Conservation (phyloP, 257 asterid genomes). For the Solanum phureja region DNA sequence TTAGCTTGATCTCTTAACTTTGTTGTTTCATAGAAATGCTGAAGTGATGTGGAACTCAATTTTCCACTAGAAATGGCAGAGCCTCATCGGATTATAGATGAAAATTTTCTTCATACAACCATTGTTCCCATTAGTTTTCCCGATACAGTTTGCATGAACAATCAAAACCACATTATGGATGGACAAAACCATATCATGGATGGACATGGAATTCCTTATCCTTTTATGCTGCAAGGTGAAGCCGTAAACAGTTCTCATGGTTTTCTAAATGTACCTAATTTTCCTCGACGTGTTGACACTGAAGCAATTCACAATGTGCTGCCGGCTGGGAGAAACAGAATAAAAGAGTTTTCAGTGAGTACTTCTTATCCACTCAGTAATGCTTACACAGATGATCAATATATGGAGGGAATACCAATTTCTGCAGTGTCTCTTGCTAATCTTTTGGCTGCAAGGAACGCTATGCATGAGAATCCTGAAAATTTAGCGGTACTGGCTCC, state of each 20-base stretch:
- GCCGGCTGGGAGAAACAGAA: constrained; percentile 7
- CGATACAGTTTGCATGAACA: constrained; percentile 8
- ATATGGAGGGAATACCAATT: constrained; percentile 25
- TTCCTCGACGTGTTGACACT: neutral
- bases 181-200: constrained; percentile 19
- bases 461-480: constrained; percentile 10
- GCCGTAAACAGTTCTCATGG: constrained; percentile 17
- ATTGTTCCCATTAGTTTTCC: neutral
- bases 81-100: too few species aligned
- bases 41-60: constrained; percentile 1
- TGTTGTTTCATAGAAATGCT: neutral
- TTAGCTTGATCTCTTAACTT: neutral
- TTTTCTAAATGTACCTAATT: constrained; percentile 3
- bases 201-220: constrained; percentile 29
- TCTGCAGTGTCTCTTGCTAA: constrained; percentile 16
- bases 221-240: constrained; percentile 25
- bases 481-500: constrained; percentile 11
- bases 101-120: too few species aligned
- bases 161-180: constrained; percentile 17
- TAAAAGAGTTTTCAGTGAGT: constrained; percentile 10
- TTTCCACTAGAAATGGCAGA: constrained; percentile 1
- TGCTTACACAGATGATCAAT: constrained; percentile 9
- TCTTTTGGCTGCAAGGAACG: constrained; percentile 14
- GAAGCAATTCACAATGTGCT: constrained; percentile 13
- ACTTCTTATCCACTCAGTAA: constrained; percentile 16